Base-by-base conservation (phyloP, 2,329 filamentous ascomycete genomes). In the Epichloe sylvatica region DNA sequence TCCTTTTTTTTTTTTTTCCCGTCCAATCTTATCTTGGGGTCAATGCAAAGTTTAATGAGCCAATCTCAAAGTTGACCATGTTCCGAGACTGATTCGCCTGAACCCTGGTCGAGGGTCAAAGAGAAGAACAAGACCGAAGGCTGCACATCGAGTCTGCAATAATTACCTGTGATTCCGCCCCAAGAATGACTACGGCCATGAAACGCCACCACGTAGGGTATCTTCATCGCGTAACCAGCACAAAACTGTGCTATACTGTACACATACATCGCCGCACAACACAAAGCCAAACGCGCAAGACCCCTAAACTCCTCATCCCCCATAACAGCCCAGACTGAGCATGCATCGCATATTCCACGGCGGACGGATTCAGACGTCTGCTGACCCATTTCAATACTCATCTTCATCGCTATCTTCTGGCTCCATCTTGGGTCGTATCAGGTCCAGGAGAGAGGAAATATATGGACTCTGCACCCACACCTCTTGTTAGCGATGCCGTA, bases 401-500 rank as follows among this genome's bases (percentile, higher is more conserved):
- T 51, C 52, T 23, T 56, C 57, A 38, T 60, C 56, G 35, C 58
- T 39, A 17, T 52, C 56, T 8, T 64, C 62, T 34, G 50, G 52
- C 33, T 64, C 59, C 34, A 58, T 53, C 25, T 46, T 49, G 21
- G 51, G 48, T n/a, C 59, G 60, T 47, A 70, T 65, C 34, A 69
- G 56, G 46, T 70, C 66, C 46, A 70, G 56, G 5, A 70, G 57
- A 33, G 67, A 70, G 42, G 67, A 62, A 48, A 70, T 65, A 47
- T 70, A 68, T 8, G 65, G 65, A 50, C 65, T 64, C 67, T 70
- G 54, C 44, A 19, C 12, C 50, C 44, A 17, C 12, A 17, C 12
- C 50, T 43, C 41, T 47, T 43, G 52, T 59, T 49, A 59, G 57
- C 50, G 44, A 39, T 35, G 11, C 9, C n/a, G 12, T 12, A 34